Conservation (phyloP, 2,329 filamentous ascomycete genomes). For the Volutella citrinella region DNA sequence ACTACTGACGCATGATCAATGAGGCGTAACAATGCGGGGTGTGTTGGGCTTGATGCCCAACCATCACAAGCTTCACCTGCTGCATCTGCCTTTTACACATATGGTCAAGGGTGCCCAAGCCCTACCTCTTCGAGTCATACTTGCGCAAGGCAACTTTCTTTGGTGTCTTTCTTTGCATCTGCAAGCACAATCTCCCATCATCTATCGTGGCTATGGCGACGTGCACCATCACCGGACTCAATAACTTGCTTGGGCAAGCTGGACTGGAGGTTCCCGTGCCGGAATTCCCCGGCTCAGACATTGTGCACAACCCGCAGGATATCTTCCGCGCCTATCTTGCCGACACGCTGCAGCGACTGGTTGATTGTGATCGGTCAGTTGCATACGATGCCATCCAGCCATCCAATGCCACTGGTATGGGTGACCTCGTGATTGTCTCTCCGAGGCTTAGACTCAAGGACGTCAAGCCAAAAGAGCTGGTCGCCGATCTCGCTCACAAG, state of each 20-base stretch:
- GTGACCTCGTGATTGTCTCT: slow-evolving; percentile 23
- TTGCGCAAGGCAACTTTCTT: no score
- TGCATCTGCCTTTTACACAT: no score
- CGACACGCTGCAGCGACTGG: slow-evolving; percentile 18
- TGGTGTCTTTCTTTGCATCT: background rate
- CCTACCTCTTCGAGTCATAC: background rate
- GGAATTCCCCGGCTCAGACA: slow-evolving; percentile 16
- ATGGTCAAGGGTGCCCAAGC: no score
- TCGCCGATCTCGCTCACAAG: slow-evolving; percentile 16
- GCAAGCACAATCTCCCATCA: slow-evolving; percentile 1
- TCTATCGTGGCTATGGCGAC: slow-evolving; percentile 20
- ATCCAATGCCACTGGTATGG: slow-evolving; percentile 21
- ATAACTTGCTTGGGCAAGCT: slow-evolving; percentile 17
- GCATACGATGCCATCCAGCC: slow-evolving; percentile 26
- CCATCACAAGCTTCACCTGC: no score
- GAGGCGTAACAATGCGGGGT: no score
- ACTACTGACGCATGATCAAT: slow-evolving; percentile 6
- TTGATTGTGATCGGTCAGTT: slow-evolving; percentile 15
- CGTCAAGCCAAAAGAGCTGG: slow-evolving; percentile 14
- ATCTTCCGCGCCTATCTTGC: slow-evolving; percentile 24
- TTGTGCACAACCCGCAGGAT: slow-evolving; percentile 24
- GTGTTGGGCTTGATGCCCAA: slow-evolving; percentile 14
- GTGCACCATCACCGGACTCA: slow-evolving; percentile 17
- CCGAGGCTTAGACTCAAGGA: slow-evolving; percentile 19
- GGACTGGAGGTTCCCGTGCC: slow-evolving; percentile 21